A percentile compares a stretch with the other conserved stretches of the same genome.
Conservation (phyloP, 2,329 filamentous ascomycete genomes). For the Fonsecaea multimorphosa region DNA sequence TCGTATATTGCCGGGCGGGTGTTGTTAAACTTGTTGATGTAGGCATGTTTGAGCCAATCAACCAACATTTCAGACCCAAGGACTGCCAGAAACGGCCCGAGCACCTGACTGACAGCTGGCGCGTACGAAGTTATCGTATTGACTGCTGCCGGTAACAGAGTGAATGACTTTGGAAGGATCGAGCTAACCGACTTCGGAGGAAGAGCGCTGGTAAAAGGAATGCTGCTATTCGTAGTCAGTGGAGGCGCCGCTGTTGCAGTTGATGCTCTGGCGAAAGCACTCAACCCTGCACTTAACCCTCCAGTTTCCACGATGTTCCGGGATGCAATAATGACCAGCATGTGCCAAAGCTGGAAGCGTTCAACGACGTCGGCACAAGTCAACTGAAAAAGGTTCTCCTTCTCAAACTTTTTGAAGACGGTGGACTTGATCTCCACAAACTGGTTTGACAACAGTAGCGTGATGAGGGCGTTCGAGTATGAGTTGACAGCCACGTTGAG, state of each 20-base stretch:
- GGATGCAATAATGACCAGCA: conserved; percentile 93
- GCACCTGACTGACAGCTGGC: conserved; percentile 70
- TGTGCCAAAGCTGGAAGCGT: conserved; percentile 94
- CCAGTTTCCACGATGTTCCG: conserved; percentile 96
- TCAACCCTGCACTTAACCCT: conserved; percentile 67
- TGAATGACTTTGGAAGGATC: conserved; percentile 89
- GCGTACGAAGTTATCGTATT: conserved; percentile 53
- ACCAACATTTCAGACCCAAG: conserved; percentile 96
- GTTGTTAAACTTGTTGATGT: conserved; percentile 98
- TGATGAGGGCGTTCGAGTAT: conserved; percentile 93
- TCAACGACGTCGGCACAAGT: conserved; percentile 97
- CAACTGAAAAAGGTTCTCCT: conserved; percentile 95
- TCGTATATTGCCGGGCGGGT: conserved; percentile 89
- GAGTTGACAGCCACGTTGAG: conserved; percentile 98
- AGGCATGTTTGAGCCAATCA: conserved; percentile 95
- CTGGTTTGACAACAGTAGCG: conserved; percentile 92
- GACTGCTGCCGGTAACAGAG: conserved; percentile 71
- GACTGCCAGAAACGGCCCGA: conserved; percentile 92
- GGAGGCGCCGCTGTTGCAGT: conserved; percentile 47
- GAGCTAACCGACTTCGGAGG: conserved; percentile 66
- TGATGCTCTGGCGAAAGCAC: conserved; percentile 43
- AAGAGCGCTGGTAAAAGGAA: conserved; percentile 58
- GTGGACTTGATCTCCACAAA: conserved; percentile 99
- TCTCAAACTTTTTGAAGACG: conserved; percentile 98
- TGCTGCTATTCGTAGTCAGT: conserved; percentile 56